phyloP scores from a whole-genome alignment of 1,284 basidiomycete genomes.

The Cutaneotrichosporon spelunceum region DNA sequence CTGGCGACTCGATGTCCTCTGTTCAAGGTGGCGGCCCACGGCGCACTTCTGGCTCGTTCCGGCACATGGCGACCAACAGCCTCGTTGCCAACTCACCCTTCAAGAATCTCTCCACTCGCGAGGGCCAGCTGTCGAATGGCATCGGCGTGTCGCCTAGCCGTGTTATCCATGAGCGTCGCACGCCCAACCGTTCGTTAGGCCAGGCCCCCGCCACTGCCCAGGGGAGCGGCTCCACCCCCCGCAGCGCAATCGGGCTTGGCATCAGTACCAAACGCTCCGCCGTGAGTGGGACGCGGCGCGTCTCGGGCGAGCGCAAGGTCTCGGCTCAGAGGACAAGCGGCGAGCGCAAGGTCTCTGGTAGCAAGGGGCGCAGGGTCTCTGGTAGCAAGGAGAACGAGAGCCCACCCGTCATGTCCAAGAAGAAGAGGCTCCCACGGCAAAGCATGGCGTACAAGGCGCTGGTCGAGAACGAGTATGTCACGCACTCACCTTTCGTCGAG shows the following conservation, averaged over 20 bases:
- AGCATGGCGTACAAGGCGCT: slow-evolving; percentile 71
- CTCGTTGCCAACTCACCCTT: slow-evolving; percentile 88
- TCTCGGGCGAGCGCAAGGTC: slow-evolving; percentile 38
- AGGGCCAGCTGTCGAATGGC: slow-evolving; percentile 29
- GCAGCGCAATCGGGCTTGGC: slow-evolving; percentile 44
- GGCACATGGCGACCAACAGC: slow-evolving; percentile 72
- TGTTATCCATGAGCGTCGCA: slow-evolving; percentile 42
- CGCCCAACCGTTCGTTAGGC: slow-evolving; percentile 31
- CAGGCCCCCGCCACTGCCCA: slow-evolving; percentile 33
- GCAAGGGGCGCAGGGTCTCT: slow-evolving; percentile 55
- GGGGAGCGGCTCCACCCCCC: slow-evolving; percentile 38
- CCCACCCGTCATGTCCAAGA: slow-evolving; percentile 47
- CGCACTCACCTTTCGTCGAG: slow-evolving; percentile 74
- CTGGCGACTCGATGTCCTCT: slow-evolving; percentile 18
- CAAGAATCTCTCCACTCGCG: slow-evolving; percentile 54
- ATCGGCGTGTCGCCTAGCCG: slow-evolving; percentile 29
- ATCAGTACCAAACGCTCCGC: slow-evolving; percentile 27
- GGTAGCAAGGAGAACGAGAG: slow-evolving; percentile 60
- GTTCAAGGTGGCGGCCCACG: slow-evolving; percentile 44
- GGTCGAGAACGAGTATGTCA: slow-evolving; percentile 70
- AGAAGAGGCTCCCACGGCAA: slow-evolving; percentile 59
- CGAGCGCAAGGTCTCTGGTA: slow-evolving; percentile 43
- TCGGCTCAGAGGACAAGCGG: slow-evolving; percentile 26
- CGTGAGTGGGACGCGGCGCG: slow-evolving; percentile 37
- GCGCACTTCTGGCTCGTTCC: slow-evolving; percentile 75